phyloP scores from a whole-genome alignment of 2,329 filamentous ascomycete genomes.

The Monilinia polystroma region DNA sequence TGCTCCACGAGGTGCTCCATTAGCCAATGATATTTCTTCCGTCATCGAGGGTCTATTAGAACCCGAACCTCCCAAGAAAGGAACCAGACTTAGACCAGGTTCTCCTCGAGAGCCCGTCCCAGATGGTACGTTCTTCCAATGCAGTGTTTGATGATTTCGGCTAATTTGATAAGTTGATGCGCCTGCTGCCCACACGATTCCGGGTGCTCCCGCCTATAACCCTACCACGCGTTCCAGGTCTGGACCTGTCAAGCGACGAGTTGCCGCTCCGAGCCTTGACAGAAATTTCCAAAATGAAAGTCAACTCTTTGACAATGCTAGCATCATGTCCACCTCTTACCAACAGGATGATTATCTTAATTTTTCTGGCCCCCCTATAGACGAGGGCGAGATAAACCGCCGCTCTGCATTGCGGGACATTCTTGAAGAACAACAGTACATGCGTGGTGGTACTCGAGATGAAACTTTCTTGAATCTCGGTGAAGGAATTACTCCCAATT shows the following conservation, averaged over 20 bases:
- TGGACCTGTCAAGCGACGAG: constrained; percentile 10
- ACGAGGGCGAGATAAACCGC: constrained; percentile 23
- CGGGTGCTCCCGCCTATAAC: constrained; percentile 1
- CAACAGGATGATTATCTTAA: constrained; percentile 22
- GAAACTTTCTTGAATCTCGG: not conserved
- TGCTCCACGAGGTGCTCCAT: constrained; percentile 23
- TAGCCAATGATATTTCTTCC: constrained; percentile 26
- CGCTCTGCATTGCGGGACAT: constrained; percentile 17
- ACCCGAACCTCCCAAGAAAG: constrained; percentile 14
- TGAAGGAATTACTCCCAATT: not conserved
- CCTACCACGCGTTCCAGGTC: constrained; percentile 15
- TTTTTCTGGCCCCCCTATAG: not conserved
- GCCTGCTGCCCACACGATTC: not conserved
- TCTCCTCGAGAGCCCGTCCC: constrained; percentile 1
- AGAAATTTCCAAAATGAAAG: constrained; percentile 43
- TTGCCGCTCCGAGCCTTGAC: constrained; percentile 14
- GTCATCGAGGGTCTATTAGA: constrained; percentile 30
- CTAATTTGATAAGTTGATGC: constrained; percentile 19
- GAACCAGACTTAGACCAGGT: not conserved
- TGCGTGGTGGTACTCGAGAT: constrained; percentile 5
- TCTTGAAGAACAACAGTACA: constrained; percentile 25
- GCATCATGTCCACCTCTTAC: constrained; percentile 36
- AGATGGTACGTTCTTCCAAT: constrained; percentile 3
- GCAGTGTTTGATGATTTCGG: not conserved
- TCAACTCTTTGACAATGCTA: constrained; percentile 40